Conservation (phyloP, 768 basidiomycete genomes). For the Candolleomyces eurysporus region DNA sequence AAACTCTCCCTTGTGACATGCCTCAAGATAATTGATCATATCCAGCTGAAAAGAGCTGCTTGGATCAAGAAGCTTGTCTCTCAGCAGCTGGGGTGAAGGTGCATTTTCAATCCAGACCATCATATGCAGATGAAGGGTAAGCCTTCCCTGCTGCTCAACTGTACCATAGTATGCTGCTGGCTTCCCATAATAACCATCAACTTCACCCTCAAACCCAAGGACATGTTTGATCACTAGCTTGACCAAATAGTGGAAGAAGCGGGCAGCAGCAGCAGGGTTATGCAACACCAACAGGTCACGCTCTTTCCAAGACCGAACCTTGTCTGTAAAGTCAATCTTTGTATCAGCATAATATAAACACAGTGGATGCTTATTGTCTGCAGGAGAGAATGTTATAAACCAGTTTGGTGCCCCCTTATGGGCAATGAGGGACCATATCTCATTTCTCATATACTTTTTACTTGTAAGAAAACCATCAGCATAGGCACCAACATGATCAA, state of each 20-base stretch:
- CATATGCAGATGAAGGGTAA: constrained; percentile 35
- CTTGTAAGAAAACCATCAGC: neutral
- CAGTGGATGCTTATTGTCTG: constrained; percentile 30
- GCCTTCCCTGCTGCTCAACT: constrained; percentile 36
- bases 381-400: constrained; percentile 37
- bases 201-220: constrained; percentile 15
- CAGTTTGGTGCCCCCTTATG: constrained; percentile 27
- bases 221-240: constrained; percentile 28
- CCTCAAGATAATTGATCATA: constrained; percentile 31
- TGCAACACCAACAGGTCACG: constrained; percentile 4
- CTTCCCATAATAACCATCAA: constrained; percentile 26
- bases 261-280: constrained; percentile 27
- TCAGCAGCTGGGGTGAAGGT: constrained; percentile 27
- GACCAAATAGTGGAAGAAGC: constrained; percentile 32
- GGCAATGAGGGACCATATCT: constrained; percentile 15
- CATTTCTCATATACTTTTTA: constrained; percentile 21
- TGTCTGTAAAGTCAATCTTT: constrained; percentile 19
- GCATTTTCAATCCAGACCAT: constrained; percentile 31
- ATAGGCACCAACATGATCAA: neutral
- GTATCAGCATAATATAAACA: constrained; percentile 31
- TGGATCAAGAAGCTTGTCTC: constrained; percentile 20
- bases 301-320: constrained; percentile 4
- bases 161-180: constrained; percentile 35
- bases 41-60: constrained; percentile 23
- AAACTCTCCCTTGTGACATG: constrained; percentile 29